Evolutionary conservation across 1,284 basidiomycete species (phyloP).

Genomic region (Cutaneotrichosporon sp.): DNA sequence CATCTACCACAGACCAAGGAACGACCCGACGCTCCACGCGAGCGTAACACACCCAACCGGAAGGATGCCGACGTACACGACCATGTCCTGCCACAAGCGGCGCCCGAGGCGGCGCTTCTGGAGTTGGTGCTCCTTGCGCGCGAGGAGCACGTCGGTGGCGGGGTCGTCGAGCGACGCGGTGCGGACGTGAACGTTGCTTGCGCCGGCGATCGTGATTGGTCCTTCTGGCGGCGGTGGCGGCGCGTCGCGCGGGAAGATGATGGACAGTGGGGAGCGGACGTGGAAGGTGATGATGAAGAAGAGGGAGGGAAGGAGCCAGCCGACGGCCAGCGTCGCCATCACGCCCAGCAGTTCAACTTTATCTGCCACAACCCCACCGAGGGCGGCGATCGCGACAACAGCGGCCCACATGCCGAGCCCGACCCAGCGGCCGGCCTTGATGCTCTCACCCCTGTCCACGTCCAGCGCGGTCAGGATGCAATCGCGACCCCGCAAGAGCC

Average conservation of each 20-base stretch:
- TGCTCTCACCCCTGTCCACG: constrained; percentile 42
- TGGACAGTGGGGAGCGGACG: constrained; percentile 52
- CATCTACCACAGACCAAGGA: constrained; percentile 46
- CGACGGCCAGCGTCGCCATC: constrained; percentile 44
- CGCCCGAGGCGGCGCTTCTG: constrained; percentile 51
- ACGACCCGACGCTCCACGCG: constrained; percentile 46
- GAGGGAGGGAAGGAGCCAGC: constrained; percentile 53
- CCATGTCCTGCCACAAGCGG: constrained; percentile 54
- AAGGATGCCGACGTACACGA: constrained; percentile 53
- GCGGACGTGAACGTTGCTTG: constrained; percentile 28
- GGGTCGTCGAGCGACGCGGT: constrained; percentile 42
- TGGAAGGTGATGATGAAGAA: constrained; percentile 56
- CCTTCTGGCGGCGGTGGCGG: constrained; percentile 17
- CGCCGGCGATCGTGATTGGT: neutral
- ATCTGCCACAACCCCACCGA: constrained; percentile 46
- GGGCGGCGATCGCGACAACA: constrained; percentile 38
- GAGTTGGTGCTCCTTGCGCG: constrained; percentile 53
- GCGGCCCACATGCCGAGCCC: constrained; percentile 46
- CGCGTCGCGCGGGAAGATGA: constrained; percentile 45
- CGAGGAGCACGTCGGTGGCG: constrained; percentile 49
- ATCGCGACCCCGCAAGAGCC: constrained; percentile 50
- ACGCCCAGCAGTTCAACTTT: constrained; percentile 50
- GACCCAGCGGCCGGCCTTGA: constrained; percentile 45
- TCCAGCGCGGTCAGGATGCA: constrained; percentile 42
- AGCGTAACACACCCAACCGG: constrained; percentile 46